Evolutionary conservation across 306 rosid species (phyloP).

Genomic region (Prunus salicina): DNA sequence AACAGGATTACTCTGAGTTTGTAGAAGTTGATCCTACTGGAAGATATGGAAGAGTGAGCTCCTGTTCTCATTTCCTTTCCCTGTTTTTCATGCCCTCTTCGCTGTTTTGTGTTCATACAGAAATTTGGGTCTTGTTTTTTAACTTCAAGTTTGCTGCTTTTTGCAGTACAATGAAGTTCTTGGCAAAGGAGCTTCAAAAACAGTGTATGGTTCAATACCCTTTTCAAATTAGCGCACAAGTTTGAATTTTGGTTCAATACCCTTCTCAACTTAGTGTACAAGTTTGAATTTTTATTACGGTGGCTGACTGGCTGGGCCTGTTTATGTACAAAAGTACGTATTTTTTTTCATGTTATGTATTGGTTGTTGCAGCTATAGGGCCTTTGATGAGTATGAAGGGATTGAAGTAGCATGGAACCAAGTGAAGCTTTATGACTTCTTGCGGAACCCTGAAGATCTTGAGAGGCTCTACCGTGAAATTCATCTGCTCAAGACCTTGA

Average conservation of each 20-base stretch:
- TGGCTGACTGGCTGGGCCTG: not conserved
- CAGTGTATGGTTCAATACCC: slow-evolving; percentile 55
- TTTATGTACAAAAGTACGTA: slow-evolving; percentile 7
- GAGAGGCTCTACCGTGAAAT: slow-evolving; percentile 88
- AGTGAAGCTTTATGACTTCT: slow-evolving; percentile 79
- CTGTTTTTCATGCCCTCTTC: not conserved
- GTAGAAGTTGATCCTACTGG: slow-evolving; percentile 98
- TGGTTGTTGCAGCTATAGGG: slow-evolving; percentile 65
- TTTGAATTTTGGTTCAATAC: not conserved
- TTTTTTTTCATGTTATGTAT: slow-evolving; percentile 14
- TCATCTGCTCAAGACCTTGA: slow-evolving; percentile 90
- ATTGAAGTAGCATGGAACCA: slow-evolving; percentile 99
- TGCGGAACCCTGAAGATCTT: slow-evolving; percentile 78
- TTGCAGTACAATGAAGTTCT: slow-evolving; percentile 86
- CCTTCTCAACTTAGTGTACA: slow-evolving; percentile 4
- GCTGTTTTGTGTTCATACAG: slow-evolving; percentile 10
- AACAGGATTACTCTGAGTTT: slow-evolving; percentile 52
- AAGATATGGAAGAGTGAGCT: slow-evolving; percentile 95
- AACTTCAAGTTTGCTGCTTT: slow-evolving; percentile 17
- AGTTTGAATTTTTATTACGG: not conserved
- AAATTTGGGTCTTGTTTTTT: not conserved
- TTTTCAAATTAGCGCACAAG: slow-evolving; percentile 9
- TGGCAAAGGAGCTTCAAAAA: slow-evolving; percentile 97
- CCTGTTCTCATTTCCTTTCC: slow-evolving; percentile 1
- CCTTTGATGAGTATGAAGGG: slow-evolving; percentile 94